Evolutionary conservation across 1,284 basidiomycete species (phyloP), one percentile per base, ranked within the genome.

Genomic region (Agaricales sp.): DNA sequence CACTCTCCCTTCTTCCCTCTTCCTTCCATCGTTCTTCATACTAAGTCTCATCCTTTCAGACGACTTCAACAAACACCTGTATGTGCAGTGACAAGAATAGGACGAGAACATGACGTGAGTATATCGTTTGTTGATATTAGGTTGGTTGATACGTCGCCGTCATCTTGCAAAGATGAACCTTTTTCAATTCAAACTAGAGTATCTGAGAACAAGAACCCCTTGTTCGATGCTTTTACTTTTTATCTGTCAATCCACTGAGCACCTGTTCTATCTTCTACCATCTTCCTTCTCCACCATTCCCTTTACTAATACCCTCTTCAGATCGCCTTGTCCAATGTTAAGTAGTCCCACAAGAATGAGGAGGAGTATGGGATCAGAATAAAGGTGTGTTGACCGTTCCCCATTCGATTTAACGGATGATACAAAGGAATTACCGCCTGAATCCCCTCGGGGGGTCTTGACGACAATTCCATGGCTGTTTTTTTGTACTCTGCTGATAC

Each of bases 121-220:
- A 11, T 25, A 24, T 35, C 38, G n/a, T 45, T 49, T 56, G 46
- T 21, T n/a, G n/a, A n/a, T n/a, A n/a, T n/a, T n/a, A n/a, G n/a
- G n/a, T n/a, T n/a, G n/a, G n/a, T n/a, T n/a, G n/a, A n/a, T 19
- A 4, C 37, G 25, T 48, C 41, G 37, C 38, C 48, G 35, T 53
- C 55, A 50, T 56, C 53, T 60, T 54, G 52, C 51, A 57, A 59
- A 61, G 79, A 83, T 84, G 84, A 86, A 65, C 55, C 64, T 59
- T 66, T 45, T 22, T 68, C 62, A 66, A 74, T 82, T 83, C 84
- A 87, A 87, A 87, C 84, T 87, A 87, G 84, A 87, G 84, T 87
- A 81, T 86, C 71, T 87, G 84, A 87, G 83, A 30, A 30, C 26
- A 30, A 30, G 67, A 76, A n/a, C n/a, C 21, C 13, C 44, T 16